Evolutionary conservation across 148 eudicot species (phyloP), one percentile per base, ranked within the genome.

Genomic region (Chenopodium berlandieri): DNA sequence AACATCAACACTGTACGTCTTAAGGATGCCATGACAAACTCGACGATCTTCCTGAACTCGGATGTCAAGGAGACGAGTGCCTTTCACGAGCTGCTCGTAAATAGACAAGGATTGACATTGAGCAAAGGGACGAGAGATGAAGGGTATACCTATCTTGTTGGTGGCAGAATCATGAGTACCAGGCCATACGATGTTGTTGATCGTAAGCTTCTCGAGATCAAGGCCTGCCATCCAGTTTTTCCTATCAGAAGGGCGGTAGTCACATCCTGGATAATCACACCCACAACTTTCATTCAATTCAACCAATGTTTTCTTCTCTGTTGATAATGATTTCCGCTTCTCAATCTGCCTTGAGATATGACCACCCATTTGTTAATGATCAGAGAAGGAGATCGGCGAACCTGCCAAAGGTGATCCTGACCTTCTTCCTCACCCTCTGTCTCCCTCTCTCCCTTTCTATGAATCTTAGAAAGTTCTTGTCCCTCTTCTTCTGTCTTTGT

Each of bases 111-210:
- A 89, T 74, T 96, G 99, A 79, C 98, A 96, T 68, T 91, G 98
- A 40, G 99, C 98, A 71, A 96, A 96, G 7, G 97, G 99, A 40
- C 98, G 89, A 19, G 97, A 70, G 54, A 96, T 84, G 73, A 82
- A 75, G 12, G 91, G 97, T 75, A 94, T 86, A 14, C 99, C 98
- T 71, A 92, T 96, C 82, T 85, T 69, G 88, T 96, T 84, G 47
- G 99, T 94, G 31, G 98, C 99, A 1, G 98, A 96, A 76, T 96
- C 94, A 60, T 96, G 99, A 25, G 97, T 96, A 0, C 99, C 98
- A 0, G 98, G 97, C 98, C 98, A 96, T 0, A 92, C 91, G 60
- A 96, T 92, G 85, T 92, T 83, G 87, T 90, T 89, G 17, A 94
- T 25, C 3, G 86, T 87, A 16, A 92, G 81, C 47, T 86, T 88